phyloP scores from a whole-genome alignment of 2,329 filamentous ascomycete species.

The Myriosclerotinia scirpicola region DNA sequence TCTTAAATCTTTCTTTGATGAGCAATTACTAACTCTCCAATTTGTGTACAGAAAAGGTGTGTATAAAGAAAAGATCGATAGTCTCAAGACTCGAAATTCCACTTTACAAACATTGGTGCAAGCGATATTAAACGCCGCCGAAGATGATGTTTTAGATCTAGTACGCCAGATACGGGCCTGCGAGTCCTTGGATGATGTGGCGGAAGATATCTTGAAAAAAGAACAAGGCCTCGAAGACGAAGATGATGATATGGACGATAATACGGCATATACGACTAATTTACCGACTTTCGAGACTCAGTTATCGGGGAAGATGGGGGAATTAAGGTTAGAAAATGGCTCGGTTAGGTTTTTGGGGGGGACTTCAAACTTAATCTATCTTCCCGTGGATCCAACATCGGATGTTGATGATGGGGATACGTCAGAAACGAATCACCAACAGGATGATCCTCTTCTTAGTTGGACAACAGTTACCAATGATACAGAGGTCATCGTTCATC shows the following conservation, averaged over 20 bases:
- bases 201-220: slow-evolving; percentile 39
- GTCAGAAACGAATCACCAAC: slow-evolving; percentile 39
- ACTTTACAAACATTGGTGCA: slow-evolving; percentile 92
- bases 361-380: slow-evolving; percentile 88
- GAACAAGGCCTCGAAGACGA: slow-evolving; percentile 40
- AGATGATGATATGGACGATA: slow-evolving; percentile 47
- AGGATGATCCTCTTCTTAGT: slow-evolving; percentile 71
- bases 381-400: slow-evolving; percentile 58
- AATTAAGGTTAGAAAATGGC: slow-evolving; percentile 82
- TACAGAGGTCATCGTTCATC: slow-evolving; percentile 73
- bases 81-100: slow-evolving; percentile 79
- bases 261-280: slow-evolving; percentile 44
- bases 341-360: slow-evolving; percentile 89
- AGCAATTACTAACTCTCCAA: no score
- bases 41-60: no score
- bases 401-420: slow-evolving; percentile 42
- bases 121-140: slow-evolving; percentile 85
- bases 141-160: slow-evolving; percentile 79
- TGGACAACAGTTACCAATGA: slow-evolving; percentile 89
- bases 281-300: slow-evolving; percentile 64
- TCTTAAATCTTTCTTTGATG: no score
- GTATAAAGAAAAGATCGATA: slow-evolving; percentile 91
- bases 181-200: slow-evolving; percentile 50
- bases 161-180: slow-evolving; percentile 87
- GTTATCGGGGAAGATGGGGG: slow-evolving; percentile 88